These are phyloP conservation scores for Penicillium sp. DNA, from an alignment of 2,329 filamentous ascomycete genomes.

Conservation along the genomic window DNA sequence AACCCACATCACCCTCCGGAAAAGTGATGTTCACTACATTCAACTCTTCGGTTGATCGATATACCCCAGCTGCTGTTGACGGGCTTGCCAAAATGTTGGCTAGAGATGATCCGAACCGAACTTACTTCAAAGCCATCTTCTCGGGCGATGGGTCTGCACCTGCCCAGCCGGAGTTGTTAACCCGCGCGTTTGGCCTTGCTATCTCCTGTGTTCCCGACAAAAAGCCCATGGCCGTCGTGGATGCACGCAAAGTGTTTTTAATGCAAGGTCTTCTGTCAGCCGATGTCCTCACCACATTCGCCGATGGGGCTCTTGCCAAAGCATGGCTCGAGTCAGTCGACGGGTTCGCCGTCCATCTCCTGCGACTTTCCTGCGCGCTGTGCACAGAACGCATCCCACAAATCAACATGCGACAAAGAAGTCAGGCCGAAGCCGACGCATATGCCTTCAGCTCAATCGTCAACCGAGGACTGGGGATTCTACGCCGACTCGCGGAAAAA, in stretches of 20 bases:
- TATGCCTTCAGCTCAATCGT: constrained; percentile 57
- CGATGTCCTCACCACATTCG: constrained; percentile 78
- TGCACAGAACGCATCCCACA: constrained; percentile 60
- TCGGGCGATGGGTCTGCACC: constrained; percentile 64
- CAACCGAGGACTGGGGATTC: constrained; percentile 64
- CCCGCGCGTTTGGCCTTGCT: constrained; percentile 80
- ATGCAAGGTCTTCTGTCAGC: constrained; percentile 91
- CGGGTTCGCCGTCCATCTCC: constrained; percentile 77
- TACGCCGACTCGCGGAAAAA: constrained; percentile 70
- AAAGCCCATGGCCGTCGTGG: constrained; percentile 66
- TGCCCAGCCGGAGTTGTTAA: constrained; percentile 75
- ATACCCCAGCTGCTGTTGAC: constrained; percentile 86
- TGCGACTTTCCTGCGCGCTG: constrained; percentile 71
- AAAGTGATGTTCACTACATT: constrained; percentile 76
- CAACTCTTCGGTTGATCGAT: constrained; percentile 77
- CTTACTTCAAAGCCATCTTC: constrained; percentile 80
- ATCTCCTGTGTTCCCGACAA: constrained; percentile 80
- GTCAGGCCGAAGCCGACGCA: constrained; percentile 43
- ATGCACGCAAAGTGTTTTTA: constrained; percentile 80
- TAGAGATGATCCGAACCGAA: constrained; percentile 87
- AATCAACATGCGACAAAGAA: constrained; percentile 37
- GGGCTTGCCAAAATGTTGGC: constrained; percentile 88
- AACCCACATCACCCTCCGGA: constrained; percentile 58
- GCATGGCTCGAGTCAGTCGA: constrained; percentile 82
- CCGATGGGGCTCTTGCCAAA: constrained; percentile 71